Conservation (phyloP, 2,329 filamentous ascomycete genomes). For the Arachnomyces sp. region DNA sequence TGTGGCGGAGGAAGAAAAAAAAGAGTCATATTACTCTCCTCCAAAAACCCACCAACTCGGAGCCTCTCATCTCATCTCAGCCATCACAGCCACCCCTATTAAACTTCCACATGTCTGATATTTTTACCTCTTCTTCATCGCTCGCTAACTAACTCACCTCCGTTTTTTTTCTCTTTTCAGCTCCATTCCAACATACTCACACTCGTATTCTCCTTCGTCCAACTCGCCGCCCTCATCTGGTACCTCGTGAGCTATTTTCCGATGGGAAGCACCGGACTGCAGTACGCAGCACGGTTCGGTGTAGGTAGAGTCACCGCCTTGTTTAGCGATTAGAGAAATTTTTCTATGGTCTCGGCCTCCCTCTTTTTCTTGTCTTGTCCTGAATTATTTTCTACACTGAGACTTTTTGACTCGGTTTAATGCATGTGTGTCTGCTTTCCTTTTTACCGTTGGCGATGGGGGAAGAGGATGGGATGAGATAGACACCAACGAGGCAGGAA, state of each 20-base stretch:
- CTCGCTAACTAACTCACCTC: constrained; percentile 1
- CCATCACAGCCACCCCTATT: neutral
- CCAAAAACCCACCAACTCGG: neutral
- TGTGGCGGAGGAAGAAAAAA: neutral
- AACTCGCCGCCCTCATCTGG: constrained; percentile 78
- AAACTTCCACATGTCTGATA: constrained; percentile 1
- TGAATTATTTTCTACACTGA: too few relatives aligned
- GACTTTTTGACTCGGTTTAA: too few relatives aligned
- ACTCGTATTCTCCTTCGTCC: constrained; percentile 71
- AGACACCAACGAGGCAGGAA: too few relatives aligned
- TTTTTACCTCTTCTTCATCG: too few relatives aligned
- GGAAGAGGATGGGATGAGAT: too few relatives aligned
- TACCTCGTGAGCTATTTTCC: constrained; percentile 97
- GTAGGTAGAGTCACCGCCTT: constrained; percentile 76
- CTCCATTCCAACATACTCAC: constrained; percentile 79
- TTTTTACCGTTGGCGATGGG: neutral
- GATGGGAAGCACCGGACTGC: constrained; percentile 84
- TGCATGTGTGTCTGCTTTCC: too few relatives aligned
- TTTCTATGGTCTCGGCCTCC: too few relatives aligned
- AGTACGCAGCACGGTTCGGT: constrained; percentile 79
- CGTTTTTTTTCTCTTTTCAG: constrained; percentile 39
- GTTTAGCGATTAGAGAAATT: constrained; percentile 67
- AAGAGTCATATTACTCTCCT: constrained; percentile 9
- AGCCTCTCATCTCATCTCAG: neutral
- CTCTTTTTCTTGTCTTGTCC: too few relatives aligned